Conservation (phyloP, 2,329 filamentous ascomycete genomes). For the Trichophyton mentagrophytes region DNA sequence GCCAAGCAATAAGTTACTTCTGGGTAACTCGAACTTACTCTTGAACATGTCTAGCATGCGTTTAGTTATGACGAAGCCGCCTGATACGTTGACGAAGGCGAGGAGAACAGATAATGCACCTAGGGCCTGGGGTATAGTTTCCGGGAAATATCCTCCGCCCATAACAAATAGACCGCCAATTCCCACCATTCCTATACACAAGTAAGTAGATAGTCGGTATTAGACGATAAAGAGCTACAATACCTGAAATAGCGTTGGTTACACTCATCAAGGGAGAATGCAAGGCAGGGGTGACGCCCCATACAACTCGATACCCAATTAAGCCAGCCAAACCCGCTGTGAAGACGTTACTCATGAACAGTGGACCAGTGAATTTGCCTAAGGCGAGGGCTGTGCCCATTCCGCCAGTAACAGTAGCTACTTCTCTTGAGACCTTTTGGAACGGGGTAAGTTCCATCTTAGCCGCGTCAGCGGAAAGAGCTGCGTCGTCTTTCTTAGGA, state of each 20-base stretch:
- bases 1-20: neutral
- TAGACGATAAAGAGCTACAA: neutral
- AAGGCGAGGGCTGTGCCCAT: constrained; percentile 65
- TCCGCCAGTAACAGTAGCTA: constrained; percentile 59
- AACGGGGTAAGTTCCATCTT: constrained; percentile 63
- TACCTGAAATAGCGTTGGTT: constrained; percentile 78
- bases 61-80: constrained; percentile 84
- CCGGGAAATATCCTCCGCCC: constrained; percentile 65
- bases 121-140: constrained; percentile 64
- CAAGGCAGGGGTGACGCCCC: constrained; percentile 71
- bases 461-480: constrained; percentile 39
- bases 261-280: constrained; percentile 88
- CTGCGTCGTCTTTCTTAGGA: constrained; percentile 27
- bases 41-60: constrained; percentile 90
- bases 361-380: constrained; percentile 65
- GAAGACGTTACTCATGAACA: constrained; percentile 82
- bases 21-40: constrained; percentile 33
- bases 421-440: constrained; percentile 66
- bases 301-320: constrained; percentile 78
- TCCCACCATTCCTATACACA: constrained; percentile 58
- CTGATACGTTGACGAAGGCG: constrained; percentile 78
- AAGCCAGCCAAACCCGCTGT: constrained; percentile 73
- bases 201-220: constrained; percentile 14
- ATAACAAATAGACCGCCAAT: constrained; percentile 81
- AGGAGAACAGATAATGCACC: constrained; percentile 70